Percentiles rank a stretch among this genome's conserved stretches.
Conservation (phyloP, 2,329 filamentous ascomycete species). For the Sporothrix inflata region DNA sequence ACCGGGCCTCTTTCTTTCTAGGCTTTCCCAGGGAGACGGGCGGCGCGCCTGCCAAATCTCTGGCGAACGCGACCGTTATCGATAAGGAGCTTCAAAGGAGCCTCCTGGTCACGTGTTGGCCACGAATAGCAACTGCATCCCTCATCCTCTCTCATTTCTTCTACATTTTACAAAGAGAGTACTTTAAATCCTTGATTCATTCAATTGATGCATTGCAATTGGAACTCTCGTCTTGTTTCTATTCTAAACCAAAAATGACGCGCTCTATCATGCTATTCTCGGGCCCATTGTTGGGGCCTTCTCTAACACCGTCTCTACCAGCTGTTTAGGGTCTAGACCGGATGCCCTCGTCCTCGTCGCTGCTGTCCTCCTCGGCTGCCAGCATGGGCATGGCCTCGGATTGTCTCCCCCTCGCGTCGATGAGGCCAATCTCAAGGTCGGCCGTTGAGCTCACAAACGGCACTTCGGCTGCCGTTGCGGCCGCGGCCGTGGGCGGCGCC, state of each 20-base stretch:
- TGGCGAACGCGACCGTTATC: conserved; percentile 32
- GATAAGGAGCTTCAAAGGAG: conserved; percentile 27
- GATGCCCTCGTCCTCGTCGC: conserved; percentile 31
- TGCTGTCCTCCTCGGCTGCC: conserved; percentile 34
- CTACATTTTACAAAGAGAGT: neutral
- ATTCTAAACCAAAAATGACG: neutral
- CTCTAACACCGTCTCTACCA: neutral
- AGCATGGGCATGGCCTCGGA: conserved; percentile 49
- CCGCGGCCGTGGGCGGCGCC: conserved; percentile 28
- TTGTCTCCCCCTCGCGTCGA: conserved; percentile 23
- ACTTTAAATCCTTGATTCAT: neutral
- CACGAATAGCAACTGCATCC: neutral
- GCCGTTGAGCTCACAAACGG: conserved; percentile 22
- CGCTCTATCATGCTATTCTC: neutral
- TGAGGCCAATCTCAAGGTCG: conserved; percentile 43
- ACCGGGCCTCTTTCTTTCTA: neutral
- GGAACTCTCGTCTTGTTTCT: neutral
- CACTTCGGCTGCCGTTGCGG: conserved; percentile 31
- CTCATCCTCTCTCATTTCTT: neutral
- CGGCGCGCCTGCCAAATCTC: conserved; percentile 32
- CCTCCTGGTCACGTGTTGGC: conserved; percentile 18
- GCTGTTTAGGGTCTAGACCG: neutral
- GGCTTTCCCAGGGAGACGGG: conserved; percentile 22
- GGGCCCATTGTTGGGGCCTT: too few species aligned
- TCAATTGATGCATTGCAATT: neutral